Percentiles rank a stretch among this genome's conserved stretches.
Evolutionary conservation across 1,139 yeast genomes (phyloP).

Genomic region (Debaryomycetaceae sp.): DNA sequence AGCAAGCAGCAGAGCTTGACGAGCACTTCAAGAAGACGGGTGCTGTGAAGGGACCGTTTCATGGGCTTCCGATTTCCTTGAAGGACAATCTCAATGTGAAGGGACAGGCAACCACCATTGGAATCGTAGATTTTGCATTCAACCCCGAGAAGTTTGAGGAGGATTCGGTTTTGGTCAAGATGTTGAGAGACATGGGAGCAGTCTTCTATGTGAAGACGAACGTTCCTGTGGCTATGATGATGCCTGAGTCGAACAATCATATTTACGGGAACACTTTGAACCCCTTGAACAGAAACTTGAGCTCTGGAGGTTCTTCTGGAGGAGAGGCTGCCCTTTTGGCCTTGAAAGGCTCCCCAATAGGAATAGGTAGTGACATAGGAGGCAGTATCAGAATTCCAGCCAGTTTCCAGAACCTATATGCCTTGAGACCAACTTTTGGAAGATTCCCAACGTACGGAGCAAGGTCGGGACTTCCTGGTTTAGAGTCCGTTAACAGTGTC

Average conservation of each 20-base stretch:
- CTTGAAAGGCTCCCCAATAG: conserved; percentile 42
- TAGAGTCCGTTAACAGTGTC: conserved; percentile 36
- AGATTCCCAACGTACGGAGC: conserved; percentile 50
- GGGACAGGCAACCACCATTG: conserved; percentile 52
- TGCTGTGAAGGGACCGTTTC: conserved; percentile 29
- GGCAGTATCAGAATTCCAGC: conserved; percentile 53
- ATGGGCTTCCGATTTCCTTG: conserved; percentile 39
- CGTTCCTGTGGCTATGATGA: conserved; percentile 38
- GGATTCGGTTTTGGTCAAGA: conserved; percentile 24
- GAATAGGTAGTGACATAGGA: conserved; percentile 58
- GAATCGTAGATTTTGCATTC: conserved; percentile 35
- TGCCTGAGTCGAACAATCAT: conserved; percentile 36
- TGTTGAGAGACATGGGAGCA: conserved; percentile 26
- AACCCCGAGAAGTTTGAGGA: conserved; percentile 25
- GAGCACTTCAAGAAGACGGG: conserved; percentile 23
- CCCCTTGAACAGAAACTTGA: conserved; percentile 28
- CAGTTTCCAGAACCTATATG: conserved; percentile 44
- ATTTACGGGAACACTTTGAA: conserved; percentile 31
- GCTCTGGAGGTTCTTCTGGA: conserved; percentile 38
- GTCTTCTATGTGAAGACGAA: conserved; percentile 33
- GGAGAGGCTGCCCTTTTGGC: conserved; percentile 37
- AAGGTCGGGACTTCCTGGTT: conserved; percentile 56
- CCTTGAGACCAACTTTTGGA: conserved; percentile 46
- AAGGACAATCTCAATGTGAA: conserved; percentile 44
- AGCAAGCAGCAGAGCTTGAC: conserved; percentile 27